phyloP scores from a whole-genome alignment of 805 yeast genomes.

The Candida hungchunana region DNA sequence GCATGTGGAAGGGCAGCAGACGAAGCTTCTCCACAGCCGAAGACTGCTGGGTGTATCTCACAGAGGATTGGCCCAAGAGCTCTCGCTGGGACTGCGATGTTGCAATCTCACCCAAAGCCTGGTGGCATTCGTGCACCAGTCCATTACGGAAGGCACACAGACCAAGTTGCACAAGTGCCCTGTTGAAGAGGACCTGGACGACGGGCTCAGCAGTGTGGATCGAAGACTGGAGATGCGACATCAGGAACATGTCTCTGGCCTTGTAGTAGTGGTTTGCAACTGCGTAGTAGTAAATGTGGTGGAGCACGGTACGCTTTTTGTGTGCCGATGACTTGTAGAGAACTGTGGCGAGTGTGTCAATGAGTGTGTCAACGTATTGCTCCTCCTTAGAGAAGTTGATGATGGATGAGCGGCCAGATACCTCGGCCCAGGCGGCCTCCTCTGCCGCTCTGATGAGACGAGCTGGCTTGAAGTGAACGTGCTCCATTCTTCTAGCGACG shows the following conservation, averaged over 20 bases:
- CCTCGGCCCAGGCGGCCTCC: conserved; percentile 63
- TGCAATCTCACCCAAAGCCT: conserved; percentile 81
- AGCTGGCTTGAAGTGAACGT: conserved; percentile 86
- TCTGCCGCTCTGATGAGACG: conserved; percentile 69
- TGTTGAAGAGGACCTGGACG: conserved; percentile 87
- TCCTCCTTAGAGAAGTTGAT: conserved; percentile 28
- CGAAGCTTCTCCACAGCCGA: conserved; percentile 67
- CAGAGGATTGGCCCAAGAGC: conserved; percentile 84
- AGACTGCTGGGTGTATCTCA: conserved; percentile 56
- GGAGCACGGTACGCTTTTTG: conserved; percentile 79
- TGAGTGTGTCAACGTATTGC: conserved; percentile 47
- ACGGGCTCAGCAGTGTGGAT: conserved; percentile 82
- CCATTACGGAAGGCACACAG: conserved; percentile 93
- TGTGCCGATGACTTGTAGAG: conserved; percentile 64
- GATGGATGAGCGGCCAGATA: conserved; percentile 32
- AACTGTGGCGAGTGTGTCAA: conserved; percentile 61
- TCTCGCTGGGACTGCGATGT: conserved; percentile 85
- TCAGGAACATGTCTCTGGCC: conserved; percentile 84
- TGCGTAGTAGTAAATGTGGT: conserved; percentile 87
- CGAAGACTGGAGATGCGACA: conserved; percentile 78
- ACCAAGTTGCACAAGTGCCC: conserved; percentile 94
- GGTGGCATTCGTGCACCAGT: conserved; percentile 79
- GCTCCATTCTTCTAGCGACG: conserved; percentile 81
- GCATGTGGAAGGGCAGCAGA: conserved; percentile 96
- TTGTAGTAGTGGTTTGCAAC: conserved; percentile 76